Percentiles rank a stretch among this genome's conserved stretches.
These are phyloP conservation scores for Cantharellus cinnabarinus DNA, from an alignment of 768 basidiomycete genomes.

Conservation along the genomic window DNA sequence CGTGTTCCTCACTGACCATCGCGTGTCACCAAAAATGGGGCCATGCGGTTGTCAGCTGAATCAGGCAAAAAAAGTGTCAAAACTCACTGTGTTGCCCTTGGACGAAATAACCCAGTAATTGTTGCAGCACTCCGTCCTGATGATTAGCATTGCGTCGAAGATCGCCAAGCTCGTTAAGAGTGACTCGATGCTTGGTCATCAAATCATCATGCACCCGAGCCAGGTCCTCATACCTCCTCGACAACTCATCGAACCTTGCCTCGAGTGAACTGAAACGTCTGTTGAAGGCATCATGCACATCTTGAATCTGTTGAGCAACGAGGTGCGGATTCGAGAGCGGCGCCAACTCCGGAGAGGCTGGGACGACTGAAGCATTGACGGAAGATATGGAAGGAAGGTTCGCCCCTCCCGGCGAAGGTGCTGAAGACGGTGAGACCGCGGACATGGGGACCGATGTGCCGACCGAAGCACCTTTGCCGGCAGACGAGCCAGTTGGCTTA, in stretches of 20 bases:
- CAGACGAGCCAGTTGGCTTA: slow-evolving; percentile 13
- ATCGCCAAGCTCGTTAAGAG: slow-evolving; percentile 49
- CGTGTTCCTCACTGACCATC: background rate
- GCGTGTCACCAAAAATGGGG: too few relatives aligned
- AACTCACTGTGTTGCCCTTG: slow-evolving; percentile 19
- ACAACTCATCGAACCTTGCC: background rate
- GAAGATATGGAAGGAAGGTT: background rate
- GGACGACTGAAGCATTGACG: background rate
- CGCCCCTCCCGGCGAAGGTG: background rate
- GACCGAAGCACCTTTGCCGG: slow-evolving; percentile 4
- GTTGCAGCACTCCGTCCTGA: slow-evolving; percentile 70
- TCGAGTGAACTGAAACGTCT: background rate
- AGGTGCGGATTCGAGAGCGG: slow-evolving; percentile 17
- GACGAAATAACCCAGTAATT: slow-evolving; percentile 61
- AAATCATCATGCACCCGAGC: slow-evolving; percentile 30
- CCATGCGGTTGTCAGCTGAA: background rate
- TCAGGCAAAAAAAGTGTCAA: background rate
- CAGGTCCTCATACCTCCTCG: slow-evolving; percentile 12
- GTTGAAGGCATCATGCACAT: background rate
- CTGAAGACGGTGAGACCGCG: background rate
- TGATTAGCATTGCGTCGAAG: slow-evolving; percentile 60
- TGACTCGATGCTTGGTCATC: slow-evolving; percentile 40
- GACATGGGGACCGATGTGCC: slow-evolving; percentile 14
- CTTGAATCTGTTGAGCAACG: slow-evolving; percentile 17
- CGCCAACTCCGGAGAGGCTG: slow-evolving; percentile 2